phyloP scores from a whole-genome alignment of 2,329 filamentous ascomycete species.

The Didymella keratinophila region DNA sequence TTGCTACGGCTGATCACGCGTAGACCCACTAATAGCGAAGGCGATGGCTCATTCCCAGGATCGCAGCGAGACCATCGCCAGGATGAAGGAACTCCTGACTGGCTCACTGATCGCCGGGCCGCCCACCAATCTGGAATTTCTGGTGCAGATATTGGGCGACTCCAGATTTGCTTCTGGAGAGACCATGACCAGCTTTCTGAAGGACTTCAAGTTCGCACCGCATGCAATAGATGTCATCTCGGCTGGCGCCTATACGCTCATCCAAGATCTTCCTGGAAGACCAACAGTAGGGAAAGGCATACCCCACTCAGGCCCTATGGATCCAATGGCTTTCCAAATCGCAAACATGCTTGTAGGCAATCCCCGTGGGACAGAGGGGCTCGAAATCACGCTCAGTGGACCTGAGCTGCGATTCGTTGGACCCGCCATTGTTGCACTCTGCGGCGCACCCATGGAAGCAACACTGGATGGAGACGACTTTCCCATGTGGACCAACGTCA shows the following conservation, averaged over 20 bases:
- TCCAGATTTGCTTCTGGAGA: slow-evolving; percentile 57
- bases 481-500: slow-evolving; percentile 65
- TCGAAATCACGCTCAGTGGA: slow-evolving; percentile 68
- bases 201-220: slow-evolving; percentile 59
- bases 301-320: slow-evolving; percentile 68
- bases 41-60: slow-evolving; percentile 62
- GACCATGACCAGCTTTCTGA: slow-evolving; percentile 66
- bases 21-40: slow-evolving; percentile 65
- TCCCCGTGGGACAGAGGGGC: slow-evolving; percentile 57
- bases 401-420: slow-evolving; percentile 65
- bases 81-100: slow-evolving; percentile 55
- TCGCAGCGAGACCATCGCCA: slow-evolving; percentile 54
- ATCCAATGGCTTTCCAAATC: slow-evolving; percentile 64
- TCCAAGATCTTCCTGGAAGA: slow-evolving; percentile 68
- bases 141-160: slow-evolving; percentile 59
- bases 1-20: not conserved
- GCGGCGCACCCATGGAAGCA: slow-evolving; percentile 63
- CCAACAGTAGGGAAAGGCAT: slow-evolving; percentile 65
- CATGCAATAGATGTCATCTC: slow-evolving; percentile 64
- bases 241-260: slow-evolving; percentile 64
- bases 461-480: slow-evolving; percentile 59
- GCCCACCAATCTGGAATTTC: slow-evolving; percentile 65
- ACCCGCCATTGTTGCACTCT: slow-evolving; percentile 63
- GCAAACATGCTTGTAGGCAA: slow-evolving; percentile 70
- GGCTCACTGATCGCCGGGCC: slow-evolving; percentile 61